A percentile compares a stretch with the other conserved stretches of the same genome.
These are phyloP conservation scores for Pinus albicaulis DNA, from an alignment of 75 land plant genomes.

Conservation along the genomic window DNA sequence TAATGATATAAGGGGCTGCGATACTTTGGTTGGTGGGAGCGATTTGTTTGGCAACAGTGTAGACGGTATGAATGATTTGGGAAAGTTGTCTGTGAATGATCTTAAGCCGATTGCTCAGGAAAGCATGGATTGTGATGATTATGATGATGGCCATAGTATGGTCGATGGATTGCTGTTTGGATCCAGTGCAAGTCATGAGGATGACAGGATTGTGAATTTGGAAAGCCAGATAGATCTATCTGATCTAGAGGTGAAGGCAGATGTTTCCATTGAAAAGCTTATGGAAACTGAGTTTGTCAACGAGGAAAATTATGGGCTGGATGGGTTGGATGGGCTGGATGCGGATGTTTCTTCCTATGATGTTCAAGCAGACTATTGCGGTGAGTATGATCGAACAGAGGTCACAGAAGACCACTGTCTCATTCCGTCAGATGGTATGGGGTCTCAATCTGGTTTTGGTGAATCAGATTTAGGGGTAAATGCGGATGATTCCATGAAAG, in stretches of 20 bases:
- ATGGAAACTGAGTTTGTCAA: neutral
- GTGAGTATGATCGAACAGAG: neutral
- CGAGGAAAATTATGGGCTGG: neutral
- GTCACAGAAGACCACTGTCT: neutral
- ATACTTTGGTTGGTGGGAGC: neutral
- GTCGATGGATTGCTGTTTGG: neutral
- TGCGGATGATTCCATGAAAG: neutral
- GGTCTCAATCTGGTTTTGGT: neutral
- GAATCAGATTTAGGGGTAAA: neutral
- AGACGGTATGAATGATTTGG: too few relatives aligned
- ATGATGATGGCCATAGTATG: neutral
- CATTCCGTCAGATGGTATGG: neutral
- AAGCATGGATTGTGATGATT: conserved; percentile 4
- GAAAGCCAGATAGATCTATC: neutral
- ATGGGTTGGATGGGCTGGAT: neutral
- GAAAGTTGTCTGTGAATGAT: neutral
- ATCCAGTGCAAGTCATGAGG: neutral
- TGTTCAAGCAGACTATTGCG: too few relatives aligned
- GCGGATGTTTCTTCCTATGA: neutral
- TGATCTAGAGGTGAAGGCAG: neutral
- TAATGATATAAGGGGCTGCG: neutral
- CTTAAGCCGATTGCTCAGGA: neutral
- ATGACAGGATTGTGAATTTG: neutral
- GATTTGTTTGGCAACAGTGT: neutral
- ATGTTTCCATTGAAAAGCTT: neutral